phyloP scores from a whole-genome alignment of 768 basidiomycete species.

The Suillus paluster region DNA sequence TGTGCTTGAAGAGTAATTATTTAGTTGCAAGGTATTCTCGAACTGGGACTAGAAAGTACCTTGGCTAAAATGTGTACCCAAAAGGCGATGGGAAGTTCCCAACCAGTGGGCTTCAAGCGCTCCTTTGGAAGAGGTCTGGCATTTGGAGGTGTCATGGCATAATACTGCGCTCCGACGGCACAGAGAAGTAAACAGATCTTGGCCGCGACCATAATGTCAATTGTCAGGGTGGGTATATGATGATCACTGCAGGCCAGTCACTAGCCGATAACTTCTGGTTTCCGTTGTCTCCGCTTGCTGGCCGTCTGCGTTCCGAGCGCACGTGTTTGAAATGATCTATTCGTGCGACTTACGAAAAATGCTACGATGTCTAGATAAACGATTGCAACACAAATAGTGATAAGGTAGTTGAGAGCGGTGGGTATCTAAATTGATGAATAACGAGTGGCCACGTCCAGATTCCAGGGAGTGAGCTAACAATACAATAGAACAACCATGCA shows the following conservation, averaged over 20 bases:
- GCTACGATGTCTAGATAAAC: slow-evolving; percentile 36
- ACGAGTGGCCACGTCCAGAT: slow-evolving; percentile 4
- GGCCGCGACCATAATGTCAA: not conserved
- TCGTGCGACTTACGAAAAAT: not conserved
- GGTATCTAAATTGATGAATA: slow-evolving; percentile 23
- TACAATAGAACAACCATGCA: slow-evolving; percentile 24
- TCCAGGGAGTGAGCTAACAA: slow-evolving; percentile 25
- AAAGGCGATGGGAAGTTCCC: not conserved
- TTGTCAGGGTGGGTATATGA: not conserved
- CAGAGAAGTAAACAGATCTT: slow-evolving; percentile 7
- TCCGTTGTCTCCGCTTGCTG: too few species aligned
- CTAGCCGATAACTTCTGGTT: too few species aligned
- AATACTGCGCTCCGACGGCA: slow-evolving; percentile 2
- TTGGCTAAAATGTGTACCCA: not conserved
- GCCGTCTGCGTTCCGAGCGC: too few species aligned
- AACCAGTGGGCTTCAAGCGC: not conserved
- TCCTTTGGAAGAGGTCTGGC: slow-evolving; percentile 6
- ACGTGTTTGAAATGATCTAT: not conserved
- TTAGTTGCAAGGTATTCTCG: not conserved
- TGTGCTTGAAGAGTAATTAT: not conserved
- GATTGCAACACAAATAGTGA: slow-evolving; percentile 28
- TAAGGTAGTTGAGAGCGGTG: slow-evolving; percentile 15
- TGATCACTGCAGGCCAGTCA: too few species aligned
- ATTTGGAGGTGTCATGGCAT: slow-evolving; percentile 7
- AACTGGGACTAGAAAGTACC: not conserved